Evolutionary conservation across 805 yeast genomes (phyloP), one percentile per base, ranked within the genome.

Genomic region (Nakazawaea peltata): DNA sequence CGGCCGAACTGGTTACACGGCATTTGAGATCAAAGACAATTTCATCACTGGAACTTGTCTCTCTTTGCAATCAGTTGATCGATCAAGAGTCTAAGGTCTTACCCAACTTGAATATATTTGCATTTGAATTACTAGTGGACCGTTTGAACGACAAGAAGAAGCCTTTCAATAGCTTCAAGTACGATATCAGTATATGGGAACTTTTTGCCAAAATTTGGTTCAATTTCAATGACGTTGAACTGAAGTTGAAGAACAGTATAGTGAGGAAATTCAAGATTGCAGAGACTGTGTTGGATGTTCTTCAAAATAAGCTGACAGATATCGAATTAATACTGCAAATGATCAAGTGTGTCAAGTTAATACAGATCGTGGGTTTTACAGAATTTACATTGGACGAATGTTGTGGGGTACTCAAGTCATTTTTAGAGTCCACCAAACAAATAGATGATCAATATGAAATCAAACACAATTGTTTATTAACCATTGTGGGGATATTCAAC

Each of bases 121-220:
- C 79, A 3, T 60, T 79, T 33, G 83, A 77, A 32, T 57, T 81
- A 23, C 41, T 81, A 1, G 63, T 73, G 34, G 85, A 79, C 47
- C 60, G 87, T 36, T 52, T 81, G 47, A 68, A 69, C 38, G 41
- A 37, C n/a, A 17, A 22, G 17, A 37, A 37, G 24, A 83, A 76
- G 37, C 41, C 43, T 8, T 50, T 54, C n/a, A 41, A 51, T 2
- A 41, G 48, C 5, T 76, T 75, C 61, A 74, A 67, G 44, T 49
- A 38, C n/a, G 54, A 58, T 36, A 37, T 48, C 1, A 46, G 51
- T 2, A 54, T 71, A 2, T 81, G 90, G 90, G 38, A 41, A 10
- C 51, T 78, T 8, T 67, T 75, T 44, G 48, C 65, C 17, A 44
- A 48, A 14, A 37, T 47, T 2, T 57, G 60, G 62, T 21, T 17